Conservation (phyloP, 345 rosid genomes). For the Passiflora organensis region DNA sequence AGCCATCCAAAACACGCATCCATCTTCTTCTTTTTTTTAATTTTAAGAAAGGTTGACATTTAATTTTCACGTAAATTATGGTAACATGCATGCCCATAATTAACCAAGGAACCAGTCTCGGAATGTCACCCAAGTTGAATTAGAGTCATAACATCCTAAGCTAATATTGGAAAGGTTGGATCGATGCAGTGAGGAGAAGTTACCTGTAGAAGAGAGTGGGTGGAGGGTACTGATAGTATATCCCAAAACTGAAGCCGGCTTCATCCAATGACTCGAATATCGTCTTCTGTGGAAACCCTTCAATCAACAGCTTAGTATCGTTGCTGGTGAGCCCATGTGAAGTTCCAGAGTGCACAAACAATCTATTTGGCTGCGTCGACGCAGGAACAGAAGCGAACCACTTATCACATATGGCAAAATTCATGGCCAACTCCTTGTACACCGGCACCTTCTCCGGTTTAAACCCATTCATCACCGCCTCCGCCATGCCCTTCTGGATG, state of each 20-base stretch:
- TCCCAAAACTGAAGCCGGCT: constrained; percentile 47
- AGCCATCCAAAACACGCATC: no score
- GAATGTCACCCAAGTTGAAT: no score
- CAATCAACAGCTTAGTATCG: constrained; percentile 28
- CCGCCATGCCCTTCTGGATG: constrained; percentile 40
- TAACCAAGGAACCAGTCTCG: no score
- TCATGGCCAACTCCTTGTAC: constrained; percentile 29
- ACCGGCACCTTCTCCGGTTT: constrained; percentile 36
- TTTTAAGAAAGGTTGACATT: no score
- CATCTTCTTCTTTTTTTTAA: no score
- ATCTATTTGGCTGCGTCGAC: constrained; percentile 56
- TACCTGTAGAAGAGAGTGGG: constrained; percentile 60
- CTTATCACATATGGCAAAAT: constrained; percentile 40
- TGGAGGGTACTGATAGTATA: constrained; percentile 47
- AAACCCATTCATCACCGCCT: constrained; percentile 52
- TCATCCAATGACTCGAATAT: constrained; percentile 60
- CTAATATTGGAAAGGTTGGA: no score
- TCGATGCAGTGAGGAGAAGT: no score
- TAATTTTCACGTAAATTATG: no score
- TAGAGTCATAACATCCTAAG: no score
- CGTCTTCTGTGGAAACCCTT: constrained; percentile 62
- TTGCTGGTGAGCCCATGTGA: constrained; percentile 54
- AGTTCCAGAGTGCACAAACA: constrained; percentile 55
- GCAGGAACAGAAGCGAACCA: constrained; percentile 66
- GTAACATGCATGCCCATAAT: no score